Conservation (phyloP, 805 yeast genomes). For the Wickerhamomyces chaumierensis region DNA sequence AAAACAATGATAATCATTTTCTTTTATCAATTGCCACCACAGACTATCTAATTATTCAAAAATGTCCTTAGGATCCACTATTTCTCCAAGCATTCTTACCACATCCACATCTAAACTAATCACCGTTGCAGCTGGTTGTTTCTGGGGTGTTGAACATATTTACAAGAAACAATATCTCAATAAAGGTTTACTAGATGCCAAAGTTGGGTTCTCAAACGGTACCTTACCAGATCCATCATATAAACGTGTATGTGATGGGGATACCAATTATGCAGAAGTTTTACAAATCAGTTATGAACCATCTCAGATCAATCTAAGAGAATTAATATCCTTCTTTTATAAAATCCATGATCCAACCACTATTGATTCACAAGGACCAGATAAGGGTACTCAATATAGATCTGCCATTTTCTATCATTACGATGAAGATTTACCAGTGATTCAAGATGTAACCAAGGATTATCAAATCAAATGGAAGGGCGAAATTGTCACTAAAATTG, state of each 20-base stretch:
- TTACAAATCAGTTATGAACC: constrained; percentile 82
- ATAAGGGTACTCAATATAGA: constrained; percentile 82
- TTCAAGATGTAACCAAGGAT: constrained; percentile 33
- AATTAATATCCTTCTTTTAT: constrained; percentile 74
- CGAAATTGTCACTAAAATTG: constrained; percentile 58
- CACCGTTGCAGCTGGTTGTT: constrained; percentile 28
- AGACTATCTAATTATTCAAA: not conserved
- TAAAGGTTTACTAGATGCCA: constrained; percentile 60
- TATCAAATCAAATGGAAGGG: constrained; percentile 64
- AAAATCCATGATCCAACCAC: constrained; percentile 93
- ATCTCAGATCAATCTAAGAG: constrained; percentile 38
- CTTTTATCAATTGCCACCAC: too few species aligned
- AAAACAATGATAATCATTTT: too few species aligned
- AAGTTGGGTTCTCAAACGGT: constrained; percentile 92
- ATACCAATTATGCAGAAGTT: constrained; percentile 71
- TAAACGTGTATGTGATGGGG: constrained; percentile 62
- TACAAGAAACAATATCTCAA: constrained; percentile 57
- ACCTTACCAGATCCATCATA: constrained; percentile 42
- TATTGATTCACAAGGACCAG: constrained; percentile 74
- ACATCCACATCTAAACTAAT: not conserved
- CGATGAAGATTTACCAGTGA: constrained; percentile 32
- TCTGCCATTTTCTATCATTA: constrained; percentile 64
- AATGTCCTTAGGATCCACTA: not conserved
- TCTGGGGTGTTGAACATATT: constrained; percentile 86
- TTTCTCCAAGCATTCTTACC: not conserved